Conservation (phyloP, 2,329 filamentous ascomycete species). For the Neonectria magnoliae region DNA sequence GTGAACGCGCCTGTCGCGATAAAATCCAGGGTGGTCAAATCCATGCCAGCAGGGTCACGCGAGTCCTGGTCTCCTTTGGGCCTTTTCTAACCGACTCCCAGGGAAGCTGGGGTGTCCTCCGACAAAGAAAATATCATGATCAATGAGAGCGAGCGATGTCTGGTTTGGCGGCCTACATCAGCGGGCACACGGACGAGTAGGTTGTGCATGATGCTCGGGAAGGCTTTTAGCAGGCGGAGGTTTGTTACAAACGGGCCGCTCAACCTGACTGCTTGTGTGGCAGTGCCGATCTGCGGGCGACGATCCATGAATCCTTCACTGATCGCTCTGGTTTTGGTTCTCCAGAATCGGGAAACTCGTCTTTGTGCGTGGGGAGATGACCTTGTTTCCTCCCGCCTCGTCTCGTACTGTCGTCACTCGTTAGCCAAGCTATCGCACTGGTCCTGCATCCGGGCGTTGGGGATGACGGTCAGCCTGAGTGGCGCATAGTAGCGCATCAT, state of each 20-base stretch:
- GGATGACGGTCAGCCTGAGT: constrained; percentile 11
- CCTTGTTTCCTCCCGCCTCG: not conserved
- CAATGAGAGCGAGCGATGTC: not conserved
- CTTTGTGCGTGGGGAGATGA: constrained; percentile 2
- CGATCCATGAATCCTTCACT: constrained; percentile 25
- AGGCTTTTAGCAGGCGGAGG: not conserved
- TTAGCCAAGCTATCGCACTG: not conserved
- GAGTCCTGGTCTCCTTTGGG: not conserved
- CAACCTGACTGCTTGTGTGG: constrained; percentile 2
- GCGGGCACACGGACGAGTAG: not conserved
- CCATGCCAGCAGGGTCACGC: not conserved
- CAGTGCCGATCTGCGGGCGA: constrained; percentile 16
- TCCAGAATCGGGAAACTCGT: not conserved
- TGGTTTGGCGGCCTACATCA: constrained; percentile 1
- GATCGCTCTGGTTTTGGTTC: not conserved
- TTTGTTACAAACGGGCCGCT: not conserved
- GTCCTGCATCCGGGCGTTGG: not conserved
- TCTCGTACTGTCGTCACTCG: not conserved
- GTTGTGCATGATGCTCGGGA: not conserved
- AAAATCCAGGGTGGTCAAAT: not conserved
- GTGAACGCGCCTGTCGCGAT: not conserved
- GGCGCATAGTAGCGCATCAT: constrained; percentile 12
- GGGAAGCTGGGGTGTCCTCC: not conserved
- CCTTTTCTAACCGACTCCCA: not conserved
- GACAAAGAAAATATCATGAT: not conserved